Evolutionary conservation across 192 early-diverging fungal genomes (phyloP).

Genomic region (Entomortierella chlamydospora): DNA sequence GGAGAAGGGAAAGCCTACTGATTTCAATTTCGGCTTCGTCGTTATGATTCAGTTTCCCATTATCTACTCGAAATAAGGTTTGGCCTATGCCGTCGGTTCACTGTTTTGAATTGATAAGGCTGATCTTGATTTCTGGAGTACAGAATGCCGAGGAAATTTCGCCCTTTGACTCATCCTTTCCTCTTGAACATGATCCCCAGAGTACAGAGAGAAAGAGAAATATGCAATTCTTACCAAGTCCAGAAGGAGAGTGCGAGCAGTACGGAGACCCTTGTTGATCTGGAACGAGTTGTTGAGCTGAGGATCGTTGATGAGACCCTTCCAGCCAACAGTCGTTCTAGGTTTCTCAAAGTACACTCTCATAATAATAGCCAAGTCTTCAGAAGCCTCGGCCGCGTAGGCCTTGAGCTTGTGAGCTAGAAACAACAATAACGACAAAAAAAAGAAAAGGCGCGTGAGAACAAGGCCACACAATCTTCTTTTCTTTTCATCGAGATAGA

Average conservation of each 20-base stretch:
- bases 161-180: neutral
- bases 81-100: slow-evolving; percentile 9
- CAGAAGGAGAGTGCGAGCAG: slow-evolving; percentile 76
- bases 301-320: slow-evolving; percentile 91
- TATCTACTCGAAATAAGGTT: slow-evolving; percentile 18
- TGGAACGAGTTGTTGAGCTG: slow-evolving; percentile 77
- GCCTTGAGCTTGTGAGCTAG: slow-evolving; percentile 66
- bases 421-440: neutral
- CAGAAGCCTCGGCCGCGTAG: slow-evolving; percentile 63
- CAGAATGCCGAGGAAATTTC: neutral
- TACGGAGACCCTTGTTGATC: slow-evolving; percentile 87
- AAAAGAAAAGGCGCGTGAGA: neutral
- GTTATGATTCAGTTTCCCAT: neutral
- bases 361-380: slow-evolving; percentile 83
- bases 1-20: neutral
- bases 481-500: slow-evolving; percentile 3
- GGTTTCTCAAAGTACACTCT: slow-evolving; percentile 92
- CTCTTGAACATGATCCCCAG: neutral
- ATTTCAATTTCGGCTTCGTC: too few relatives aligned
- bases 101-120: too few relatives aligned
- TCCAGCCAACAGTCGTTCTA: slow-evolving; percentile 90
- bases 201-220: slow-evolving; percentile 2
- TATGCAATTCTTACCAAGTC: slow-evolving; percentile 65
- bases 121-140: neutral
- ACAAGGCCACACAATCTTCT: neutral